Base-by-base conservation (phyloP, 2,329 filamentous ascomycete genomes). In the Aspergillus costaricaensis region DNA sequence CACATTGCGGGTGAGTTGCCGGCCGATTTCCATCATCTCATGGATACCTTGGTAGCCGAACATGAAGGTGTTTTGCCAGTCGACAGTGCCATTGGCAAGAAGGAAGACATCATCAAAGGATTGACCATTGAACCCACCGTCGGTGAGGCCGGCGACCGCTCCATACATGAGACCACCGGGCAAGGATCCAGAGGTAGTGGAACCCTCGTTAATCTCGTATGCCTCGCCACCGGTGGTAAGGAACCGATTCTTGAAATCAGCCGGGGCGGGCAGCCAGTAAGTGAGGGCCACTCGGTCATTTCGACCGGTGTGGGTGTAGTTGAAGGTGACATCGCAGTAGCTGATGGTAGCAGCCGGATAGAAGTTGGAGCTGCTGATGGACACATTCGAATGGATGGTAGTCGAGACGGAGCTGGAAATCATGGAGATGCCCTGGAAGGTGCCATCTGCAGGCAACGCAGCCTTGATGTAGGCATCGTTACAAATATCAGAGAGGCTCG, bases 1-100 rank as follows among this genome's bases (percentile, higher is more conserved):
- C 67, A 82, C 76, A 8, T 73, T 74, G 44, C 71, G 72, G 4
- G 80, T 76, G 38, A 82, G 72, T 48, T 73, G 69, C 64, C 82
- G 82, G n/a, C 80, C 81, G 9, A 83, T 68, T 4, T 70, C 64
- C 7, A 79, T 82, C 76, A 85, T 79, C 70, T 86, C 83, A 48
- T 80, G 79, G 1, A 84, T 72, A 0, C 79, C 82, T 62, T 80
- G 75, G 71, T 85, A 85, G 0, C 73, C 63, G 60, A 73, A 72
- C 71, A 73, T 73, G 57, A 72, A 68, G 12, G 68, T 71, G 12
- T 67, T 67, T 30, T 73, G 68, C 68, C 70, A 73, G 61, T 72
- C 71, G 52, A 73, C 67, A 2, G 80, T 79, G 9, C 82, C 82
- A 58, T 86, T 84, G n/a, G 78, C 70, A 66, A 74, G 50, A 62